Evolutionary conservation across 768 basidiomycete species (phyloP).

Genomic region (Neoboletus magnificus): DNA sequence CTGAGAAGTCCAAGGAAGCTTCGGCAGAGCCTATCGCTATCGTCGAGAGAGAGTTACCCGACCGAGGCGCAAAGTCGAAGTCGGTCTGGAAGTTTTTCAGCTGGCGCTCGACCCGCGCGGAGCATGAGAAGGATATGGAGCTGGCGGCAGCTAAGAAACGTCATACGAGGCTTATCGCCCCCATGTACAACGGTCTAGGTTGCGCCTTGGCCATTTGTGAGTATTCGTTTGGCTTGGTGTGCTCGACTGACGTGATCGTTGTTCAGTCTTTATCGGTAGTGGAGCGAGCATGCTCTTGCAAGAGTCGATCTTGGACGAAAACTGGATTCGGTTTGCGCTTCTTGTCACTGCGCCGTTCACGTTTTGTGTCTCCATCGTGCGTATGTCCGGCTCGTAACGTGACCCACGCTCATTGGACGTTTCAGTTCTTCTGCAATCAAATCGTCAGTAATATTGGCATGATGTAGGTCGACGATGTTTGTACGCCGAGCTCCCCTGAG

Average conservation of each 20-base stretch:
- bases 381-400: constrained; percentile 20
- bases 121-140: constrained; percentile 46
- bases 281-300: constrained; percentile 57
- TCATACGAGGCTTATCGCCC: constrained; percentile 62
- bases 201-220: constrained; percentile 66
- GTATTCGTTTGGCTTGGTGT: background rate
- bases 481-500: background rate
- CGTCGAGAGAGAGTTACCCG: background rate
- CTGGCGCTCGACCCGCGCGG: constrained; percentile 48
- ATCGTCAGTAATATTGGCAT: constrained; percentile 62
- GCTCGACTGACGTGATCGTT: background rate
- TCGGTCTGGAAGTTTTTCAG: constrained; percentile 28
- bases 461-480: constrained; percentile 43
- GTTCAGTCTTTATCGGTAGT: constrained; percentile 63
- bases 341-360: constrained; percentile 65
- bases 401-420: background rate
- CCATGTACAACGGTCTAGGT: constrained; percentile 69
- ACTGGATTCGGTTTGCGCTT: constrained; percentile 62
- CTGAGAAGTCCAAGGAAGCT: constrained; percentile 40
- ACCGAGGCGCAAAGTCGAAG: background rate
- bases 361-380: constrained; percentile 71
- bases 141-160: constrained; percentile 41
- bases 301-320: constrained; percentile 66
- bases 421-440: constrained; percentile 72
- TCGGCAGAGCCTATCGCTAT: constrained; percentile 13